These are phyloP conservation scores for Diaporthe citriasiana DNA, from an alignment of 2,329 filamentous ascomycete species.

Conservation along the genomic window DNA sequence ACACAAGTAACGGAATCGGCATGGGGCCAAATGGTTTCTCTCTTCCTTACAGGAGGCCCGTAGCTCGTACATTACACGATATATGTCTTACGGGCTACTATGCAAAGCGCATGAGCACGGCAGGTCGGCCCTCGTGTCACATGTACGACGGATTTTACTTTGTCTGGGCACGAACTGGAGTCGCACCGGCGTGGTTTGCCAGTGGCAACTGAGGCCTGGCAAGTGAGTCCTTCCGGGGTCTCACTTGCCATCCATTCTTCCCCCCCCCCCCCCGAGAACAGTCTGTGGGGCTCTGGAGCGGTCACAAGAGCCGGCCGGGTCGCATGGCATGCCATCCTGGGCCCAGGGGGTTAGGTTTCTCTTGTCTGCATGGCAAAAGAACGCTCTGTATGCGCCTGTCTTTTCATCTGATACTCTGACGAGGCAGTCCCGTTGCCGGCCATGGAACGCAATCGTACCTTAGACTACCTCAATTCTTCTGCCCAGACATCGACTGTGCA, in stretches of 20 bases:
- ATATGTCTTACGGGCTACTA: not conserved
- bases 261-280: not conserved
- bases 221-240: not conserved
- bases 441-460: constrained; percentile 7
- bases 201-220: constrained; percentile 1
- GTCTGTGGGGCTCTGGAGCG: not conserved
- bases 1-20: not conserved
- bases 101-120: not conserved
- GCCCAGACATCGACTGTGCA: constrained; percentile 19
- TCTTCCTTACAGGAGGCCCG: not conserved
- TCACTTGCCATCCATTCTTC: constrained; percentile 16
- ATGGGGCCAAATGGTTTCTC: not conserved
- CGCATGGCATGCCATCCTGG: not conserved
- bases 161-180: not conserved
- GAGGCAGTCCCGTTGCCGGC: constrained; percentile 15
- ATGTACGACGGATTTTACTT: not conserved
- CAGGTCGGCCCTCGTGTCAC: not conserved
- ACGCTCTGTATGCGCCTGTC: not conserved
- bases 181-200: not conserved
- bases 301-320: not conserved
- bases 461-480: not conserved
- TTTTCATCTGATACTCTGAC: not conserved
- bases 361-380: not conserved
- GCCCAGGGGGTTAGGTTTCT: not conserved
- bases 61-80: not conserved